phyloP scores from a whole-genome alignment of 176 grass and related monocot genomes.

The Secale cereale region DNA sequence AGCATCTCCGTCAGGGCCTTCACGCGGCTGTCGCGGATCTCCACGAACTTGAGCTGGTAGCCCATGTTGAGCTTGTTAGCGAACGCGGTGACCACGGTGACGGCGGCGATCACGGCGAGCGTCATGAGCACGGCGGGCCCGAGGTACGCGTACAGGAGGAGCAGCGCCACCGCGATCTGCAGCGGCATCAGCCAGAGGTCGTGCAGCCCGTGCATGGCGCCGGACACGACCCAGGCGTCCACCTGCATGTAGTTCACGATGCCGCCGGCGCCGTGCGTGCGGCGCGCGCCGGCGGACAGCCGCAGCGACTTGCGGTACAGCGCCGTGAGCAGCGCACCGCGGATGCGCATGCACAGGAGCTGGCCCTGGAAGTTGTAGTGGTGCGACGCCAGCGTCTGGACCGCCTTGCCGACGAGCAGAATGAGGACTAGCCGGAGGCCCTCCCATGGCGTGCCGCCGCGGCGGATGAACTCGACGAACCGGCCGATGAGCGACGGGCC shows the following conservation, averaged over 20 bases:
- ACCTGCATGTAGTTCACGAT: conserved; percentile 79
- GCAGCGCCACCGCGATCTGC: conserved; percentile 52
- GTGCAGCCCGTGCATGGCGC: conserved; percentile 42
- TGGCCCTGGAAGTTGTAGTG: conserved; percentile 77
- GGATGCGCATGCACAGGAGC: conserved; percentile 57
- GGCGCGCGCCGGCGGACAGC: conserved; percentile 50
- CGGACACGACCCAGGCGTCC: conserved; percentile 44
- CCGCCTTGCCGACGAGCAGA: conserved; percentile 37
- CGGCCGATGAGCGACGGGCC: conserved; percentile 31
- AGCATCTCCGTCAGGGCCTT: conserved; percentile 78
- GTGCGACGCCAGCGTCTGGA: conserved; percentile 46
- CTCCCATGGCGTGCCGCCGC: conserved; percentile 19
- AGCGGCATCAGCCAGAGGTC: conserved; percentile 63
- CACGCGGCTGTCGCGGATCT: conserved; percentile 53
- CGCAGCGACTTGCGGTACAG: conserved; percentile 65
- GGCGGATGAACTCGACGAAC: conserved; percentile 34
- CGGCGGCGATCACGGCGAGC: conserved; percentile 33
- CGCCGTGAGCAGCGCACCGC: conserved; percentile 43
- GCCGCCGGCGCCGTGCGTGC: conserved; percentile 47
- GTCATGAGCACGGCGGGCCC: conserved; percentile 55
- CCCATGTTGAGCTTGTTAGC: conserved; percentile 40
- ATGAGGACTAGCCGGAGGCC: conserved; percentile 32
- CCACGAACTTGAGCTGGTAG: conserved; percentile 44
- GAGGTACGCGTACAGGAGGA: conserved; percentile 47
- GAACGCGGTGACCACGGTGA: conserved; percentile 38